Percentiles rank a stretch among this genome's conserved stretches.
Conservation (phyloP, 1,284 basidiomycete species). For the Wallemia mellicola region DNA sequence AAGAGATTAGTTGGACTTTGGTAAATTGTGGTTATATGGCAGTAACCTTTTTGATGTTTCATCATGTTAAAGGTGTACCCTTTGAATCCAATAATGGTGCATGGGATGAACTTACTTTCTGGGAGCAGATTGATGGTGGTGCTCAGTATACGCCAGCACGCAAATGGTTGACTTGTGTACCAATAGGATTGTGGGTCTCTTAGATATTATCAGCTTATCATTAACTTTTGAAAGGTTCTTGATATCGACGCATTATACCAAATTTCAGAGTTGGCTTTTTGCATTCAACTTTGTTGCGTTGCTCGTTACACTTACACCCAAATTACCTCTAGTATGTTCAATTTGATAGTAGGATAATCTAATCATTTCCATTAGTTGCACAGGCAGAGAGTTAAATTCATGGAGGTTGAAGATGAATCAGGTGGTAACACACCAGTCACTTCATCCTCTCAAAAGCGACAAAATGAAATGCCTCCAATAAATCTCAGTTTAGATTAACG, state of each 20-base stretch:
- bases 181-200: slow-evolving; percentile 57
- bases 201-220: background rate
- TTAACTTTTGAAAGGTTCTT: slow-evolving; percentile 34
- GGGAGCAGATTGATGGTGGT: slow-evolving; percentile 98
- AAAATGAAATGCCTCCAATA: background rate
- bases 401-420: slow-evolving; percentile 10
- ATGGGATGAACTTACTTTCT: slow-evolving; percentile 87
- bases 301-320: slow-evolving; percentile 59
- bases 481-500: background rate
- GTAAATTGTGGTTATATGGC: slow-evolving; percentile 76
- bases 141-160: slow-evolving; percentile 95
- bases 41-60: slow-evolving; percentile 95
- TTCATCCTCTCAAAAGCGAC: background rate
- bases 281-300: slow-evolving; percentile 66
- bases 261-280: slow-evolving; percentile 76
- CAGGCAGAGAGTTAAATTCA: slow-evolving; percentile 42
- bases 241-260: slow-evolving; percentile 89
- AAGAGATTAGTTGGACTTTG: slow-evolving; percentile 82
- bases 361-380: slow-evolving; percentile 28
- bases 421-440: background rate
- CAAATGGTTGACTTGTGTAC: slow-evolving; percentile 83
- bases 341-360: background rate
- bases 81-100: slow-evolving; percentile 77
- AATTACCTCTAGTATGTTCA: slow-evolving; percentile 37
- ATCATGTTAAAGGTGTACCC: slow-evolving; percentile 87